Conservation (phyloP, 2,329 filamentous ascomycete genomes). For the Elsinoe arachidis region DNA sequence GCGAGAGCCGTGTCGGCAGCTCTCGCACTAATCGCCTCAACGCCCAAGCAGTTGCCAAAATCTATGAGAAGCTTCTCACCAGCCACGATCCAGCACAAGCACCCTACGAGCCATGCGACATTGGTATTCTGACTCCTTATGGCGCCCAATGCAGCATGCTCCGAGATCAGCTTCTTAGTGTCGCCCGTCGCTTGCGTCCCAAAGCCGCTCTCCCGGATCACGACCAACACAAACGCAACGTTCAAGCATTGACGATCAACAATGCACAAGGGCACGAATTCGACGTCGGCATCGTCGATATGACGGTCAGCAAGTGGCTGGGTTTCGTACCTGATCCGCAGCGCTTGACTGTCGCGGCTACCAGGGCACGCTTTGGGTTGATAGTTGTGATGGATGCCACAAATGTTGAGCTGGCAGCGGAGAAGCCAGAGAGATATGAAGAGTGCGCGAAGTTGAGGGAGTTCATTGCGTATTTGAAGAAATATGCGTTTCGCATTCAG, state of each 20-base stretch:
- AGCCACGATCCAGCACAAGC: background rate
- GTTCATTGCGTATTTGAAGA: too few species aligned
- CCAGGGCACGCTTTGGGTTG: background rate
- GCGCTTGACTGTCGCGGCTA: background rate
- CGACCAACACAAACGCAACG: background rate
- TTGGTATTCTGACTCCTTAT: background rate
- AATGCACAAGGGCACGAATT: background rate
- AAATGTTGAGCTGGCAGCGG: too few species aligned
- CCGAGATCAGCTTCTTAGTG: background rate
- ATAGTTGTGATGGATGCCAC: background rate
- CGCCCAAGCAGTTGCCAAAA: background rate
- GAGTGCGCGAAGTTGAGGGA: background rate
- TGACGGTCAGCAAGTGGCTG: background rate
- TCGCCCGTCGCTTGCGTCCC: background rate
- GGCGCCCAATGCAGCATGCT: background rate
- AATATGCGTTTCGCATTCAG: too few species aligned
- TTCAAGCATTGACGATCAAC: background rate
- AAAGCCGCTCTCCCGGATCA: background rate
- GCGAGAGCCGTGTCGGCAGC: background rate
- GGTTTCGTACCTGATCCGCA: background rate
- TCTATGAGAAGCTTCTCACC: background rate
- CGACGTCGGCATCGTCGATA: background rate
- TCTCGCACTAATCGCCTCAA: background rate
- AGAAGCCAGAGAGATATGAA: too few species aligned
- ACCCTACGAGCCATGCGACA: background rate